Evolutionary conservation across 106 monocot genomes (phyloP).

Genomic region (Allium sativum): DNA sequence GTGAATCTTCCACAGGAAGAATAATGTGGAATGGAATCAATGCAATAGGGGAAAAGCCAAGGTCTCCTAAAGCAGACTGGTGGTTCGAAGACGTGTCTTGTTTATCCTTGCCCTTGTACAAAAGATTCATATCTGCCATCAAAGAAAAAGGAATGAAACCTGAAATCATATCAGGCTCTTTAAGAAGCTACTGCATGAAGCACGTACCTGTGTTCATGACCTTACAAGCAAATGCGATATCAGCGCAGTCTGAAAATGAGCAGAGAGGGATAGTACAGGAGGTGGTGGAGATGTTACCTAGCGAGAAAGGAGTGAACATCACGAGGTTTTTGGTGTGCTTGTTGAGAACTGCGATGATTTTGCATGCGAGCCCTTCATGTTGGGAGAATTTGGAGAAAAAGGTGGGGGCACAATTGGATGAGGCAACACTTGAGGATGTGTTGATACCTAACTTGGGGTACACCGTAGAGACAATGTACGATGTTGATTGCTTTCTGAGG

Average conservation of each 20-base stretch:
- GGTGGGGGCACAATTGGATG: conserved; percentile 63
- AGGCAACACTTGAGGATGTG: conserved; percentile 58
- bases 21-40: conserved; percentile 48
- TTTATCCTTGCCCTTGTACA: conserved; percentile 38
- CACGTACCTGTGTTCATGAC: conserved; percentile 23
- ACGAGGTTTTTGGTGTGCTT: conserved; percentile 53
- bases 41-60: conserved; percentile 3
- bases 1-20: conserved; percentile 3
- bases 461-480: conserved; percentile 54
- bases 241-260: conserved; percentile 32
- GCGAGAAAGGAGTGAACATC: conserved; percentile 42
- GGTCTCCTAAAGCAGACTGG: conserved; percentile 21
- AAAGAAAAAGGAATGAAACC: conserved; percentile 34
- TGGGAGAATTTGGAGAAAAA: conserved; percentile 57
- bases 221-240: conserved; percentile 8
- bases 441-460: conserved; percentile 56
- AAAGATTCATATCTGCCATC: conserved; percentile 29
- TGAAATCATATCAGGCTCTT: conserved; percentile 23
- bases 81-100: conserved; percentile 41
- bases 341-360: conserved; percentile 46
- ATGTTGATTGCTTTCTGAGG: conserved; percentile 62
- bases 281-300: conserved; percentile 41
- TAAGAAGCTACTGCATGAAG: conserved; percentile 32
- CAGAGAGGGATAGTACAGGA: conserved; percentile 39
- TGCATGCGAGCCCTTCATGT: conserved; percentile 39